A percentile compares a stretch with the other conserved stretches of the same genome.
Conservation (phyloP, 805 yeast genomes). For the Spathaspora arborariae region DNA sequence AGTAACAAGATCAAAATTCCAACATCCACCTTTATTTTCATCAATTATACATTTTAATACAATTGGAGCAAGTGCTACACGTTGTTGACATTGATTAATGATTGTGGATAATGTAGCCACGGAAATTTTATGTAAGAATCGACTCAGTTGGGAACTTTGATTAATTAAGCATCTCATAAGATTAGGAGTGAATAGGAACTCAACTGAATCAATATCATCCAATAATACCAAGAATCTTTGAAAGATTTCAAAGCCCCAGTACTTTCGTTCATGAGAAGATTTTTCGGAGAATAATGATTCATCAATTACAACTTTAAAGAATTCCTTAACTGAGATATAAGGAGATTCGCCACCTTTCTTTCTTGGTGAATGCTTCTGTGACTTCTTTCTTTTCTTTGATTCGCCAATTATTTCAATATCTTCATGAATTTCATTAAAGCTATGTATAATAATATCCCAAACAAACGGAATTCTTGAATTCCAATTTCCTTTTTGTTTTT, state of each 20-base stretch:
- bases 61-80: constrained; percentile 38
- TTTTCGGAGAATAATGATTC: constrained; percentile 72
- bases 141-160: constrained; percentile 64
- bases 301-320: constrained; percentile 79
- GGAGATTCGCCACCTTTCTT: constrained; percentile 7
- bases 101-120: constrained; percentile 46
- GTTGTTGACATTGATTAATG: constrained; percentile 29
- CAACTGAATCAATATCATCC: constrained; percentile 14
- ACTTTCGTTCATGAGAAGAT: constrained; percentile 82
- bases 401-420: constrained; percentile 17
- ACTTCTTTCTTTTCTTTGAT: constrained; percentile 21
- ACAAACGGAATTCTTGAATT: constrained; percentile 70
- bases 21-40: constrained; percentile 44
- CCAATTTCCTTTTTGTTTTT: constrained; percentile 63
- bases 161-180: constrained; percentile 70
- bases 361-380: constrained; percentile 11
- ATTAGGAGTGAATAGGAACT: constrained; percentile 53
- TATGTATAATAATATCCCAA: constrained; percentile 59
- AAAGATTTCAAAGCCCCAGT: constrained; percentile 78
- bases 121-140: constrained; percentile 67
- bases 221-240: constrained; percentile 37
- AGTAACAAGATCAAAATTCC: constrained; percentile 74
- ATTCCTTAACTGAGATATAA: constrained; percentile 47
- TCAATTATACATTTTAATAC: constrained; percentile 23
- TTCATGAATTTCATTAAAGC: constrained; percentile 25